A percentile compares a stretch with the other conserved stretches of the same genome.
These are phyloP conservation scores for Angomonas ambiguus DNA, from an alignment of 208 protist species.

Conservation along the genomic window DNA sequence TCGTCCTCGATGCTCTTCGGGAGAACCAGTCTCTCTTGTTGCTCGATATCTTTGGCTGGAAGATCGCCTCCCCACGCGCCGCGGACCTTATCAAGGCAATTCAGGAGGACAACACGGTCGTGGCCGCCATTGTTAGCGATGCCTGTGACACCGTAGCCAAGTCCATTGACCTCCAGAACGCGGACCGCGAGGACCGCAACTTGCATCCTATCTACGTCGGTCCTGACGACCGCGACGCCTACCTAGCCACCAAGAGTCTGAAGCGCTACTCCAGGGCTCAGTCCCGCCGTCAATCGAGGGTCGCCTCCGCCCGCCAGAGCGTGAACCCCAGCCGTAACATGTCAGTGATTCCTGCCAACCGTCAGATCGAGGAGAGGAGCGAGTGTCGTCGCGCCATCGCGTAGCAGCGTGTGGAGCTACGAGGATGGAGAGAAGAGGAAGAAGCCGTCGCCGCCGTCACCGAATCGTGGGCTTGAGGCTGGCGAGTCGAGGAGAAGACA, in stretches of 20 bases:
- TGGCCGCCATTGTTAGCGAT: conserved; percentile 77
- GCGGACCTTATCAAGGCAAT: conserved; percentile 33
- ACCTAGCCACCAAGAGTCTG: conserved; percentile 77
- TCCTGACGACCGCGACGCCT: conserved; percentile 81
- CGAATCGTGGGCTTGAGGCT: too few relatives aligned
- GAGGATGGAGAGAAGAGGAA: too few relatives aligned
- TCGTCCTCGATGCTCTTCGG: conserved; percentile 49
- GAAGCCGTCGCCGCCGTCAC: too few relatives aligned
- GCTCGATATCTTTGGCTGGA: conserved; percentile 85
- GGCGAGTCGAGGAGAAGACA: too few relatives aligned
- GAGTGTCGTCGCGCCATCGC: conserved; percentile 24
- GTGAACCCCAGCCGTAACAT: conserved; percentile 8
- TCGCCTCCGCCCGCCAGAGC: conserved; percentile 15
- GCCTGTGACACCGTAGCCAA: conserved; percentile 56
- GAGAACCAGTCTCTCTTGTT: conserved; percentile 68
- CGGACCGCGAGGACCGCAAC: conserved; percentile 45
- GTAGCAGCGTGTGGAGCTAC: conserved; percentile 3
- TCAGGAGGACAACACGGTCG: conserved; percentile 39
- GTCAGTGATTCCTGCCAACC: conserved; percentile 15
- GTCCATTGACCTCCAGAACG: conserved; percentile 58
- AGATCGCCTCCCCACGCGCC: conserved; percentile 21
- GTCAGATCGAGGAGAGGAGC: conserved; percentile 10
- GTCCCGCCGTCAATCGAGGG: conserved; percentile 64
- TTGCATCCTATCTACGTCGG: conserved; percentile 77
- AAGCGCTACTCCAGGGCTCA: conserved; percentile 70